Evolutionary conservation across 345 rosid species (phyloP).

Genomic region (Citrus sp.): DNA sequence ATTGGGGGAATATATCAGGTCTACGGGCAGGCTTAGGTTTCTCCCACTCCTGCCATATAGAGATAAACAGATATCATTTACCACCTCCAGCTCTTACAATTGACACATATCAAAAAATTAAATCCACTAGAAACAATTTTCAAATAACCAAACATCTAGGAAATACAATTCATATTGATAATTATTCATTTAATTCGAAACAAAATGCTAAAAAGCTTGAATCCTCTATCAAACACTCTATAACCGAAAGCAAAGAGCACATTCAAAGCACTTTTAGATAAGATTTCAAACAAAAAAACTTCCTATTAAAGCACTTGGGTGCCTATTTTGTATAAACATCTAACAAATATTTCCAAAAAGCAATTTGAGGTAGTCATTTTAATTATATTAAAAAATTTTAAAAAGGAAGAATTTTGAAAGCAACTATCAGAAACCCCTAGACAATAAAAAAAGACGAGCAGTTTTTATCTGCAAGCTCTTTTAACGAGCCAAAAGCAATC

Average conservation of each 20-base stretch:
- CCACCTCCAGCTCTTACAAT: not conserved
- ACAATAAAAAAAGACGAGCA: not conserved
- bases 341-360: no score
- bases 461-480: not conserved
- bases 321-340: not conserved
- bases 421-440: not conserved
- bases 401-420: not conserved
- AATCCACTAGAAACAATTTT: not conserved
- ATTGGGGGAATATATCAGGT: slow-evolving; percentile 70
- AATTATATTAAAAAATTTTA: no score
- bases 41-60: slow-evolving; percentile 60
- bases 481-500: not conserved
- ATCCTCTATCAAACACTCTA: not conserved
- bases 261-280: not conserved
- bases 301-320: not conserved
- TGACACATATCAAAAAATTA: not conserved
- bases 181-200: not conserved
- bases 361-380: no score
- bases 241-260: not conserved
- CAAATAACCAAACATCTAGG: not conserved
- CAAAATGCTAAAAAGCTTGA: not conserved
- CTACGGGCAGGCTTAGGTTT: slow-evolving; percentile 76
- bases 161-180: not conserved
- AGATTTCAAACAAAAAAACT: not conserved
- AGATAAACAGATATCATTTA: slow-evolving; percentile 7